A percentile compares a stretch with the other conserved stretches of the same genome.
These are phyloP conservation scores for Apocynum venetum DNA, from an alignment of 257 asterid species.

Conservation along the genomic window DNA sequence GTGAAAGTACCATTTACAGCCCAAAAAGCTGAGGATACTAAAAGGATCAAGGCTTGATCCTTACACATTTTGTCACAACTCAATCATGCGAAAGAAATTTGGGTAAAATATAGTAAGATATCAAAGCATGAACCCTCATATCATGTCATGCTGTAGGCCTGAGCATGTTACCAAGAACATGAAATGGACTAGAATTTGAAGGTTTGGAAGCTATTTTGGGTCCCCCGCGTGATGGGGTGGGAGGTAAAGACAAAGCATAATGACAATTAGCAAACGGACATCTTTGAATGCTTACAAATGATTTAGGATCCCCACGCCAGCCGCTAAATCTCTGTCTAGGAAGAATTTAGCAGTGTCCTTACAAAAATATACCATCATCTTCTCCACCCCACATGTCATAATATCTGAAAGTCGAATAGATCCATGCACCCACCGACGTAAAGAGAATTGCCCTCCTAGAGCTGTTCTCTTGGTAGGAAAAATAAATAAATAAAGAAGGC, in stretches of 20 bases:
- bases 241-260: slow-evolving; percentile 1
- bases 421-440: not conserved
- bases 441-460: no score
- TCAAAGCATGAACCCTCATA: not conserved
- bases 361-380: not conserved
- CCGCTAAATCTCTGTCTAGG: not conserved
- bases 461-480: not conserved
- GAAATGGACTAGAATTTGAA: not conserved
- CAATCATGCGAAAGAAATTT: not conserved
- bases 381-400: not conserved
- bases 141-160: not conserved
- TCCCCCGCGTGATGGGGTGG: slow-evolving; percentile 12
- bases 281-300: not conserved
- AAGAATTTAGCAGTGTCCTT: not conserved
- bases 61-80: no score
- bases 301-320: slow-evolving; percentile 12
- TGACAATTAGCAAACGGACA: not conserved
- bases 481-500: no score
- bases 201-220: not conserved
- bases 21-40: no score
- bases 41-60: no score
- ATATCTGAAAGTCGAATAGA: not conserved
- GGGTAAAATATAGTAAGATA: no score
- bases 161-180: not conserved
- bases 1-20: no score